phyloP scores from a whole-genome alignment of 2,329 filamentous ascomycete genomes.

The Lomentospora prolificans region DNA sequence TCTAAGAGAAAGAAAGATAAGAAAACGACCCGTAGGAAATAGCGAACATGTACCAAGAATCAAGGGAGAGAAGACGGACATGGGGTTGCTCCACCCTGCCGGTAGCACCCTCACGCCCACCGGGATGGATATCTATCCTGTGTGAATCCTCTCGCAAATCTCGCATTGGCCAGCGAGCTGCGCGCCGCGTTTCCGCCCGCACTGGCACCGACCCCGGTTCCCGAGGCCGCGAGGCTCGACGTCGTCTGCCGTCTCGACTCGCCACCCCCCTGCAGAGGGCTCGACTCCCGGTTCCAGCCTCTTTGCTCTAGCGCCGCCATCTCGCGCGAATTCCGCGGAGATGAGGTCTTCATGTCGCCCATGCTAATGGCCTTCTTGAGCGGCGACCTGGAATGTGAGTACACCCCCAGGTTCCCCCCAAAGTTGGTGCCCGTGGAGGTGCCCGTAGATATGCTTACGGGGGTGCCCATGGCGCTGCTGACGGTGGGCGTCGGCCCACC shows the following conservation, averaged over 20 bases:
- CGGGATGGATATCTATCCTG: background rate
- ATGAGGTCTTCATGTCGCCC: slow-evolving; percentile 40
- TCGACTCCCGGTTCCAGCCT: slow-evolving; percentile 15
- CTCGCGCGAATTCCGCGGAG: slow-evolving; percentile 50
- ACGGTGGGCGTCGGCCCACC: slow-evolving; percentile 14
- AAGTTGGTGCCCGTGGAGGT: slow-evolving; percentile 19
- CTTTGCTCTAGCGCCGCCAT: slow-evolving; percentile 50
- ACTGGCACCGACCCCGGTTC: background rate
- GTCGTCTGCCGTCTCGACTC: background rate
- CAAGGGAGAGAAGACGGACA: no score
- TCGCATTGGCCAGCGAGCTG: background rate
- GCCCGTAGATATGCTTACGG: slow-evolving; percentile 8
- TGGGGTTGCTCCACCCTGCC: no score
- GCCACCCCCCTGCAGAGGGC: background rate
- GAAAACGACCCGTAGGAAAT: no score
- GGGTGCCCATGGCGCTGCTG: background rate
- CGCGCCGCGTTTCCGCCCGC: background rate
- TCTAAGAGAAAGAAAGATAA: background rate
- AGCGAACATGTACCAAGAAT: no score
- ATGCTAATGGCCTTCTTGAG: slow-evolving; percentile 66
- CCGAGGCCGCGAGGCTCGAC: background rate
- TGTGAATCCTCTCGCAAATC: background rate
- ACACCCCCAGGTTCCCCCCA: slow-evolving; percentile 73
- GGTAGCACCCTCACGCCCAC: background rate
- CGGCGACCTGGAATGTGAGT: slow-evolving; percentile 71